Evolutionary conservation across 192 early-diverging fungal genomes (phyloP), one percentile per base, ranked within the genome.

Genomic region (Entophlyctis luteolus): DNA sequence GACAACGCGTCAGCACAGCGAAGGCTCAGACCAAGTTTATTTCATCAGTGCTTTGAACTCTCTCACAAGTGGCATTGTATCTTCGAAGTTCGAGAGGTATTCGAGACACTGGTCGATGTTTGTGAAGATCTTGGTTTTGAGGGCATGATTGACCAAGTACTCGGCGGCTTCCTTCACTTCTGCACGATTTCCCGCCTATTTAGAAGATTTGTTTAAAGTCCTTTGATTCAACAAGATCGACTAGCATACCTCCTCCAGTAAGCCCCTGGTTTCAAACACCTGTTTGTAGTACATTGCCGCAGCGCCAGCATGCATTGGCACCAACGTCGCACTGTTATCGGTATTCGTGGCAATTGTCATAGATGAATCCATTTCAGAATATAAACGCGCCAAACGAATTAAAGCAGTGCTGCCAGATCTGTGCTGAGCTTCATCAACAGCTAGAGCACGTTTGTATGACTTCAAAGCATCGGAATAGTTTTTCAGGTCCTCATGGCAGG

Each of bases 381-480:
- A 52, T 6, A 52, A 6, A 20, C 49, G 49, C 10, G 49, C 49
- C 49, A 52, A 20, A 27, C 20, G 22, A 28, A 52, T 20, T 20
- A 52, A 20, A 6, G 10, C 20, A 10, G 12, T 20, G 28, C 20
- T 20, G 10, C 49, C 49, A n/a, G n/a, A n/a, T n/a, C n/a, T 16
- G 50, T 53, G 25, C 25, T 27, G 50, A 22, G 20, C 32, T 5
- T 31, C 35, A 22, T 60, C 58, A 16, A 16, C 34, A 8, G 76
- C 49, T 14, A 94, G 72, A 16, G 91, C 89, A 4, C 89, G 81
- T 18, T 88, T 84, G 56, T 88, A 91, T 77, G 90, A 91, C 36
- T 83, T 82, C 33, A 91, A 81, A 1, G 93, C 90, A 32, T 87
- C 80, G 1, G 55, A 33, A 22, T 79, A 71, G 38, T 82, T 75